Conservation (phyloP, 2,329 filamentous ascomycete genomes). For the Pseudogymnoascus sp. region DNA sequence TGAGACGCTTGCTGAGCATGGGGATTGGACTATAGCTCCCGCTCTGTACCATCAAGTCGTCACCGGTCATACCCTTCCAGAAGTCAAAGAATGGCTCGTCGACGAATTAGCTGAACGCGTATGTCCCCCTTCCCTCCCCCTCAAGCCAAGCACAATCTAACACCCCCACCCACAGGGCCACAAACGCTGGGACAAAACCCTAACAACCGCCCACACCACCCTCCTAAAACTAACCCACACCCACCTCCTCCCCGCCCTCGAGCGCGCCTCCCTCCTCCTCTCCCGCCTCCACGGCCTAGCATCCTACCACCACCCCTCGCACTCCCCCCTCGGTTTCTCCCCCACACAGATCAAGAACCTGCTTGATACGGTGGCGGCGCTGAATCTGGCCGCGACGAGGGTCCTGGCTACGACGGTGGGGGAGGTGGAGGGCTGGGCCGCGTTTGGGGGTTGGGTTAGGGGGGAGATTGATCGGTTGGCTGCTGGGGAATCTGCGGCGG, state of each 20-base stretch:
- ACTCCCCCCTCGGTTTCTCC: conserved; percentile 55
- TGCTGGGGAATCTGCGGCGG: conserved; percentile 50
- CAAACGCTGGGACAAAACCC: conserved; percentile 90
- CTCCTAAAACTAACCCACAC: conserved; percentile 75
- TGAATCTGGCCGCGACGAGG: conserved; percentile 70
- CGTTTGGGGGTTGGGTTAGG: conserved; percentile 79
- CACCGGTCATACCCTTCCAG: conserved; percentile 70
- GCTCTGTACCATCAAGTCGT: conserved; percentile 79
- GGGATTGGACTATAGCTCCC: conserved; percentile 60
- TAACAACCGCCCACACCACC: conserved; percentile 68
- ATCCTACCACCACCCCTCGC: conserved; percentile 60
- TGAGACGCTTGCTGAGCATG: conserved; percentile 63
- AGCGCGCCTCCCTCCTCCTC: conserved; percentile 74
- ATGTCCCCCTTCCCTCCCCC: conserved; percentile 27
- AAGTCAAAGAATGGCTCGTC: conserved; percentile 79
- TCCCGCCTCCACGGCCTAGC: conserved; percentile 79
- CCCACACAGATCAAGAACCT: conserved; percentile 56
- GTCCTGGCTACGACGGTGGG: conserved; percentile 64
- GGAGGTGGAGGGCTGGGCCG: conserved; percentile 69
- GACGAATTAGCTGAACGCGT: conserved; percentile 76
- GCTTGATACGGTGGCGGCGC: conserved; percentile 64
- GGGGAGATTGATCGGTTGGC: conserved; percentile 74
- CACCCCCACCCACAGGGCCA: conserved; percentile 58
- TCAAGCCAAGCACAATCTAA: conserved; percentile 14
- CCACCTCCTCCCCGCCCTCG: conserved; percentile 80